A percentile compares a stretch with the other conserved stretches of the same genome.
Evolutionary conservation across 2,329 filamentous ascomycete genomes (phyloP).

Genomic region (Colletotrichum somersetense): DNA sequence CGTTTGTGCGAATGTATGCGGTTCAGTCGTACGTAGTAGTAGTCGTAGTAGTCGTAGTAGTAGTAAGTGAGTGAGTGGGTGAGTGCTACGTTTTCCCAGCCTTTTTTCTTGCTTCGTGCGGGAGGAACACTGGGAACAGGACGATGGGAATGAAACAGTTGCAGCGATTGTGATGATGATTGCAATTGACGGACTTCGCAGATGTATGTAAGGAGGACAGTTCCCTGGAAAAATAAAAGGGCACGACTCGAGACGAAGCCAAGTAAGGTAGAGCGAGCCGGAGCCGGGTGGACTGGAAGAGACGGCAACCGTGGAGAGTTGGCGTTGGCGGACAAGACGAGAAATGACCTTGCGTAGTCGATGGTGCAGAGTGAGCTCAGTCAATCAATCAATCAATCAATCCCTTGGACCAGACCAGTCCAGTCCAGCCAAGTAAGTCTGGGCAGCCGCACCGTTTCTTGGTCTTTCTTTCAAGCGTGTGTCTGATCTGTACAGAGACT

Average conservation of each 20-base stretch:
- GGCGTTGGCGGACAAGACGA: neutral
- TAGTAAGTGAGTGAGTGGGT: no score
- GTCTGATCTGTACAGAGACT: no score
- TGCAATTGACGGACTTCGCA: neutral
- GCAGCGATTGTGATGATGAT: neutral
- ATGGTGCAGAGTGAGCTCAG: neutral
- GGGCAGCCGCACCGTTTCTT: neutral
- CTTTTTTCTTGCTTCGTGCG: neutral
- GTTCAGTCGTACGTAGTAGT: neutral
- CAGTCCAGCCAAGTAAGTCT: neutral
- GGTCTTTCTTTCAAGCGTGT: neutral
- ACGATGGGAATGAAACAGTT: constrained; percentile 5
- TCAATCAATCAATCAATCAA: neutral
- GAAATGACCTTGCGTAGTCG: constrained; percentile 6
- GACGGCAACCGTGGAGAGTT: constrained; percentile 18
- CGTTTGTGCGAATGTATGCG: constrained; percentile 3
- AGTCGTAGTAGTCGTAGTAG: no score
- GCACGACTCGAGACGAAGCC: neutral
- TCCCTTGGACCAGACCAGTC: neutral
- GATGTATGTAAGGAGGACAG: constrained; percentile 7
- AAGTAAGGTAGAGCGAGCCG: constrained; percentile 2
- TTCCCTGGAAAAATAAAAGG: neutral
- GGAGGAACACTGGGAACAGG: neutral
- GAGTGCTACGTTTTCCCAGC: neutral
- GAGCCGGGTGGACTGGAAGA: constrained; percentile 4